Evolutionary conservation across 2,329 filamentous ascomycete genomes (phyloP).

Genomic region (Intubia oerlemansii): DNA sequence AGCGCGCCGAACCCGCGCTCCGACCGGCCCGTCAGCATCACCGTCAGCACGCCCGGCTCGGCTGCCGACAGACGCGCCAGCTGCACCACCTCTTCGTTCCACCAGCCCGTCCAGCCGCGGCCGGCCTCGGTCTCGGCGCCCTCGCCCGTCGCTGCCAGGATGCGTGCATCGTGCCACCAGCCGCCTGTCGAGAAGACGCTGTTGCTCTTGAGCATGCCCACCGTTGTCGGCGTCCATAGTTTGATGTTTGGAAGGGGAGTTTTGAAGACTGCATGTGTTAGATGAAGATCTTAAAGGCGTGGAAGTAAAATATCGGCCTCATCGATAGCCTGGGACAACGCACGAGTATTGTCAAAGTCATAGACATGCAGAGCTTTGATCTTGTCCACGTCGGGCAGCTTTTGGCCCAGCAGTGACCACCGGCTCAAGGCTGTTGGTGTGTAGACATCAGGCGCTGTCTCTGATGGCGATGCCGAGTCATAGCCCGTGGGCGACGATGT

Average conservation of each 20-base stretch:
- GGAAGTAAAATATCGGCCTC: background rate
- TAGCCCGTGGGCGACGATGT: too few species aligned
- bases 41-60: conserved; percentile 65
- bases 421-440: too few species aligned
- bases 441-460: too few species aligned
- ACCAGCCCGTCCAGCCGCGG: conserved; percentile 78
- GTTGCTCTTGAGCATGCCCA: conserved; percentile 54
- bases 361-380: conserved; percentile 79
- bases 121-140: conserved; percentile 65
- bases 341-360: conserved; percentile 93
- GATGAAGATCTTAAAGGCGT: background rate
- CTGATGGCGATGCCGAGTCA: too few species aligned
- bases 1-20: conserved; percentile 60
- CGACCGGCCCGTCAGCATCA: conserved; percentile 71
- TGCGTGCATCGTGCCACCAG: conserved; percentile 90
- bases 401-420: conserved; percentile 62
- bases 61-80: conserved; percentile 62
- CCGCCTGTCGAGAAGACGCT: conserved; percentile 66
- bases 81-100: conserved; percentile 79
- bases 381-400: conserved; percentile 34
- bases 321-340: too few species aligned
- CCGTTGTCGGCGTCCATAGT: conserved; percentile 61
- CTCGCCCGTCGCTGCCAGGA: conserved; percentile 69
- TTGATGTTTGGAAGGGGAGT: conserved; percentile 77
- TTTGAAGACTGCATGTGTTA: conserved; percentile 48